These are phyloP conservation scores for Suillus alpinus DNA, from an alignment of 768 basidiomycete genomes.

Conservation along the genomic window DNA sequence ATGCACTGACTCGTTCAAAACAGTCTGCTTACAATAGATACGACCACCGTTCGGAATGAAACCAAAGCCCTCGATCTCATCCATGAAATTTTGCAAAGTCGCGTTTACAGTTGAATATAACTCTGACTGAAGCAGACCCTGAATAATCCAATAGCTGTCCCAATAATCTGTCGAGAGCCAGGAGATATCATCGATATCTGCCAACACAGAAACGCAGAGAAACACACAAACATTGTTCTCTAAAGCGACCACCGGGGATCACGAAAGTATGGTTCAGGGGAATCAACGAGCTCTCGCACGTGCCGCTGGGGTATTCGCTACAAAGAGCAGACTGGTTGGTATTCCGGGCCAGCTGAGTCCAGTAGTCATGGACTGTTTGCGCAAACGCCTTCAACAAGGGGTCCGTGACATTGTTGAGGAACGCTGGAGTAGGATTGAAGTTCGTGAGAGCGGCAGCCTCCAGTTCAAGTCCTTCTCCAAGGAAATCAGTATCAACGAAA, in stretches of 20 bases:
- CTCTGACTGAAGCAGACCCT: constrained; percentile 81
- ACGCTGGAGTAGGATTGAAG: constrained; percentile 62
- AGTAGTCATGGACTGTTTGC: constrained; percentile 80
- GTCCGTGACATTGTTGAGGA: constrained; percentile 69
- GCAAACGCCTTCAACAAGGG: constrained; percentile 69
- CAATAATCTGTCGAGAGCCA: constrained; percentile 42
- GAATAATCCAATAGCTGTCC: constrained; percentile 84
- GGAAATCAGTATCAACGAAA: constrained; percentile 75
- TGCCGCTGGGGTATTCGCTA: constrained; percentile 38
- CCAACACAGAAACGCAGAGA: background rate
- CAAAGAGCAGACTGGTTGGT: constrained; percentile 75
- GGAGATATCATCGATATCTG: background rate
- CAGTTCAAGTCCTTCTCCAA: constrained; percentile 85
- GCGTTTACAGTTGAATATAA: constrained; percentile 70
- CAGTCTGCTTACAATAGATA: constrained; percentile 64
- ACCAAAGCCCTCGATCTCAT: constrained; percentile 77
- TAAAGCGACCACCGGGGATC: constrained; percentile 83
- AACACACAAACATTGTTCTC: constrained; percentile 72
- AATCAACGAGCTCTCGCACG: constrained; percentile 83
- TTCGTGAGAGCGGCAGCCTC: constrained; percentile 55
- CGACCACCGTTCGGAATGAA: constrained; percentile 95
- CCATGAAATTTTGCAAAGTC: constrained; percentile 93
- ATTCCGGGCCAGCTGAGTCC: constrained; percentile 73
- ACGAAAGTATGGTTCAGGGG: constrained; percentile 91
- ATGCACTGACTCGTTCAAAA: background rate